A percentile compares a stretch with the other conserved stretches of the same genome.
Conservation (phyloP, 805 yeast species). For the Candida wancherniae region DNA sequence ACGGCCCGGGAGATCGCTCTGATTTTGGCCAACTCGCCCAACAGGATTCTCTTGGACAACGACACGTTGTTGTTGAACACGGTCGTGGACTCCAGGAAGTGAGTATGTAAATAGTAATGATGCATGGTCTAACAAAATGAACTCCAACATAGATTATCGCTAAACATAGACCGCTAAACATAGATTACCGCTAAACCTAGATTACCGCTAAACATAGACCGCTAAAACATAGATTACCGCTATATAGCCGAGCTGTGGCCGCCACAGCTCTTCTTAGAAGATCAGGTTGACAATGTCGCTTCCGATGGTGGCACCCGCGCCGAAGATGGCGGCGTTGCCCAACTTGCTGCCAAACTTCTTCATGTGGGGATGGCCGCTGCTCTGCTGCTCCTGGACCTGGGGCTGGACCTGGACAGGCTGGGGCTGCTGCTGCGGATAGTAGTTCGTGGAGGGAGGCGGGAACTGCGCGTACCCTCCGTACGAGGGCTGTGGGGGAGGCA, state of each 20-base stretch:
- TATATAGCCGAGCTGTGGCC: too few relatives aligned
- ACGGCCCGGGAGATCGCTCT: conserved; percentile 94
- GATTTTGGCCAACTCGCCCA: conserved; percentile 81
- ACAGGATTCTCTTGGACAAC: conserved; percentile 85
- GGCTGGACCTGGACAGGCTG: conserved; percentile 17
- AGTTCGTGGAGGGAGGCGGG: conserved; percentile 49
- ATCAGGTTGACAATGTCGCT: conserved; percentile 73
- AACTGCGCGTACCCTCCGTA: conserved; percentile 39
- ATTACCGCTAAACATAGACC: too few relatives aligned
- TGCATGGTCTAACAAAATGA: too few relatives aligned
- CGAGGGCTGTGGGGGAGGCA: too few relatives aligned
- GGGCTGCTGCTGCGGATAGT: conserved; percentile 33
- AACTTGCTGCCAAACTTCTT: conserved; percentile 73
- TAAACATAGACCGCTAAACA: too few relatives aligned
- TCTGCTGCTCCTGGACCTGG: conserved; percentile 17
- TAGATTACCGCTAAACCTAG: too few relatives aligned
- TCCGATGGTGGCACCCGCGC: conserved; percentile 96
- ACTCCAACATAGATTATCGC: too few relatives aligned
- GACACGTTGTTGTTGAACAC: conserved; percentile 90
- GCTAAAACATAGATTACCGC: too few relatives aligned
- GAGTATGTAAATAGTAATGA: conserved; percentile 16
- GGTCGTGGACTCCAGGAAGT: conserved; percentile 67
- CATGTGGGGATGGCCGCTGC: conserved; percentile 28
- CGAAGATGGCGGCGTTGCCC: conserved; percentile 91
- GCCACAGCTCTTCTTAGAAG: too few relatives aligned